Evolutionary conservation across 1,139 yeast species (phyloP).

Genomic region (Kodamaea alishanica): DNA sequence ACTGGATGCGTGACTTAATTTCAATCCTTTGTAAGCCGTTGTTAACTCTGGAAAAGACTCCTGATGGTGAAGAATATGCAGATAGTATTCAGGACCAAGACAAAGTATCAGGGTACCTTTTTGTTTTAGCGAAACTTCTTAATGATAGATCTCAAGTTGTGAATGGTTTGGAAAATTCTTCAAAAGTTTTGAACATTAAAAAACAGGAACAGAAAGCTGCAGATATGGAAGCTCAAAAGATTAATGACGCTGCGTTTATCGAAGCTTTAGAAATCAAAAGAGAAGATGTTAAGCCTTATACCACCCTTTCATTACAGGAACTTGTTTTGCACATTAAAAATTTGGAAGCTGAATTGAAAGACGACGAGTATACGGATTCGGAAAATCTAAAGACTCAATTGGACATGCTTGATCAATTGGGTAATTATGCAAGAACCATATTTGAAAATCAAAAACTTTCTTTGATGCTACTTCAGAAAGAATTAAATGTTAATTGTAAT

Average conservation of each 20-base stretch:
- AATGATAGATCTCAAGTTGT: constrained; percentile 48
- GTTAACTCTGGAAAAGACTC: constrained; percentile 42
- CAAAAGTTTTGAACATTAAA: constrained; percentile 20
- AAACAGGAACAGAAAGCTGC: constrained; percentile 26
- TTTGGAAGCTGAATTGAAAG: constrained; percentile 25
- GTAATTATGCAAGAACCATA: constrained; percentile 22
- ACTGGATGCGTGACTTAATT: constrained; percentile 49
- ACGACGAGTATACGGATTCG: constrained; percentile 12
- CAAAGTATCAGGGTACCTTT: constrained; percentile 59
- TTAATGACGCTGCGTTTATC: constrained; percentile 27
- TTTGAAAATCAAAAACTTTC: constrained; percentile 44
- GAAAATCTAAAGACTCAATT: constrained; percentile 11
- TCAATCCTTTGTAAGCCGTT: constrained; percentile 46
- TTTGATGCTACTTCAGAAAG: constrained; percentile 39
- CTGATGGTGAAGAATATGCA: constrained; percentile 77
- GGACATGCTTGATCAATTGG: constrained; percentile 24
- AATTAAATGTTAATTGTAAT: constrained; percentile 52
- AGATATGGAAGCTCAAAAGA: constrained; percentile 24
- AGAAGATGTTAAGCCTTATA: constrained; percentile 26
- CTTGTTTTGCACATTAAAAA: constrained; percentile 20
- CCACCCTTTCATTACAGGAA: constrained; percentile 31
- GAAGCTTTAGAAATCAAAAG: constrained; percentile 31
- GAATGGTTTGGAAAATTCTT: constrained; percentile 24
- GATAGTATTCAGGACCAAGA: constrained; percentile 73
- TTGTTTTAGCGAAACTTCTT: constrained; percentile 53